These are phyloP conservation scores for Aspergillaceae sp. DNA, from an alignment of 2,329 filamentous ascomycete genomes.

Conservation along the genomic window DNA sequence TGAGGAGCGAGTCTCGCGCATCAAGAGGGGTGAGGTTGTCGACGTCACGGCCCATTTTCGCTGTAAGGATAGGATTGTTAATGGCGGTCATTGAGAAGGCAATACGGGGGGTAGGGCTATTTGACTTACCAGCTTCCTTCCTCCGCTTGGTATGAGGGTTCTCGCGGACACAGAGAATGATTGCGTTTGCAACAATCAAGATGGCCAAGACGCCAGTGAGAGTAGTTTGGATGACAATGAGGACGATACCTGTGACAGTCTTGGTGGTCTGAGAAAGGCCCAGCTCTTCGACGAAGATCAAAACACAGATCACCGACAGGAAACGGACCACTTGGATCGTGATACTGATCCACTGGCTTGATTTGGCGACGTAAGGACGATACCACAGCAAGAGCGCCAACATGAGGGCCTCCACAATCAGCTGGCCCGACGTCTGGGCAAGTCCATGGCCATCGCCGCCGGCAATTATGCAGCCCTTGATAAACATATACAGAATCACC, in stretches of 20 bases:
- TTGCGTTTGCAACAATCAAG: conserved; percentile 79
- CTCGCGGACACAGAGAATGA: conserved; percentile 71
- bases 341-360: conserved; percentile 88
- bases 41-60: conserved; percentile 66
- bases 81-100: no score
- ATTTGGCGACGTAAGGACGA: conserved; percentile 77
- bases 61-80: conserved; percentile 34
- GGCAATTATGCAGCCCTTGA: conserved; percentile 77
- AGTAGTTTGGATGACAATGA: conserved; percentile 83
- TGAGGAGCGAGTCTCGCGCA: conserved; percentile 60
- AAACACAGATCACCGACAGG: conserved; percentile 76
- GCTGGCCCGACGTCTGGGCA: conserved; percentile 67
- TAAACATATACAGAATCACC: conserved; percentile 79
- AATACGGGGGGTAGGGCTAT: neutral
- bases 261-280: conserved; percentile 85
- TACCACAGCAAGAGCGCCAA: conserved; percentile 72
- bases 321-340: conserved; percentile 82
- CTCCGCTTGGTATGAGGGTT: conserved; percentile 84
- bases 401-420: conserved; percentile 74
- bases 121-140: conserved; percentile 74
- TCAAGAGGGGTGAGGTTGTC: conserved; percentile 81
- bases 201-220: conserved; percentile 77
- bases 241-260: conserved; percentile 83
- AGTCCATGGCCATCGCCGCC: conserved; percentile 78
- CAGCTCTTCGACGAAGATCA: conserved; percentile 90